phyloP scores from a whole-genome alignment of 345 rosid genomes.

The Hypericum androsaemum region DNA sequence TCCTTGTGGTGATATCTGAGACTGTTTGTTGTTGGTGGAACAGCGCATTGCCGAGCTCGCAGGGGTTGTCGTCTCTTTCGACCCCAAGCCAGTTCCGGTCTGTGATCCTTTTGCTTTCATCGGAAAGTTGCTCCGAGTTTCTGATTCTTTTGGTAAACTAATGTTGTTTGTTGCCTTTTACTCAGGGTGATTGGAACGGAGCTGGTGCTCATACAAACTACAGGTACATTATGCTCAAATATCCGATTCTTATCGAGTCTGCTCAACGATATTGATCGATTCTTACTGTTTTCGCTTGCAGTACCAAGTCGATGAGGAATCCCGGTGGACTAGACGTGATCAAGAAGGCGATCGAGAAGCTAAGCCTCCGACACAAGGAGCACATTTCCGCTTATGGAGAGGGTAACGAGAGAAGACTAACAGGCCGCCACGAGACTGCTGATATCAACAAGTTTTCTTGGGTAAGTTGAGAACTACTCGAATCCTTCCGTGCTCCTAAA shows the following conservation, averaged over 20 bases:
- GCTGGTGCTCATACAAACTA: slow-evolving; percentile 94
- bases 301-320: slow-evolving; percentile 78
- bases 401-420: slow-evolving; percentile 73
- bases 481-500: not conserved
- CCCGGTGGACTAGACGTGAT: slow-evolving; percentile 58
- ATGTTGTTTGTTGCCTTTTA: not conserved
- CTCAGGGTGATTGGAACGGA: slow-evolving; percentile 87
- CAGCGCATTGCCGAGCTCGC: slow-evolving; percentile 82
- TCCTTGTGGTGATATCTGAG: not conserved
- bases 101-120: not conserved
- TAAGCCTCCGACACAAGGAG: slow-evolving; percentile 58
- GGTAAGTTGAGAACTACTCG: slow-evolving; percentile 24
- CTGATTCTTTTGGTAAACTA: not conserved
- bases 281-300: slow-evolving; percentile 5
- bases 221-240: slow-evolving; percentile 31
- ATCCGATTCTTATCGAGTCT: not conserved
- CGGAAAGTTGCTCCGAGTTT: not conserved
- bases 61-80: slow-evolving; percentile 59
- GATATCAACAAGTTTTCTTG: slow-evolving; percentile 65
- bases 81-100: slow-evolving; percentile 85
- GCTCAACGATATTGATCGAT: not conserved
- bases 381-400: slow-evolving; percentile 75
- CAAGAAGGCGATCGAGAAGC: slow-evolving; percentile 65
- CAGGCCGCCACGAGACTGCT: slow-evolving; percentile 78
- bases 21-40: slow-evolving; percentile 1